Base-by-base conservation (phyloP, 495 filamentous ascomycete genomes). In the Hypoxylon lienhwacheense region DNA sequence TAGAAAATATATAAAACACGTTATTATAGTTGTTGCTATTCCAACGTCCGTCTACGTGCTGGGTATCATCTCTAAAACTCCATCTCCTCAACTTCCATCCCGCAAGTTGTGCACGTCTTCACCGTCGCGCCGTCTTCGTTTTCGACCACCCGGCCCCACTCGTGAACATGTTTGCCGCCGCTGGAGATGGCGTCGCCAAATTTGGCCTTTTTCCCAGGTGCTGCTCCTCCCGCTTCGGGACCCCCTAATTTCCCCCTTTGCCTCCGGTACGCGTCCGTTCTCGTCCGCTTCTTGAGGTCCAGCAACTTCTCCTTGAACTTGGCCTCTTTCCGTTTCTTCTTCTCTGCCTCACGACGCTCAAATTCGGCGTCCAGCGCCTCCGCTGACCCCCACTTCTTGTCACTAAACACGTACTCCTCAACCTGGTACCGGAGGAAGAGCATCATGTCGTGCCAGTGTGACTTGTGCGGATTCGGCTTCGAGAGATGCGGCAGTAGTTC, bases 391-490 rank as follows among this genome's bases (percentile, higher is more conserved):
- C 93, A 97, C 66, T 87, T 89, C 6, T 77, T 66, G 0, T 78
- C 83, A 5, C 59, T 28, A 61, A 96, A 87, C 1, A 90, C 93
- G 64, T 95, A 96, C 37, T 88, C 88, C 61, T 98, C 93, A 1
- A 98, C 86, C 64, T 98, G 95, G 51, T 84, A 97, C 0, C 95
- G 85, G 6, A 98, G 76, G 66, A 88, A 98, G 0, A 98, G 82
- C 88, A 93, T 93, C 93, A 98, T 97, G 73, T 93, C 89, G 63
- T 96, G 91, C 89, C 90, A 98, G 25, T 91, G 90, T 0, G 85
- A 82, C 65, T 96, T 96, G 67, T 97, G 92, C 14, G 93, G 93
- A 64, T 98, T 98, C 4, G 95, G 93, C 19, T 83, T 84, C 53
- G 88, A 87, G 0, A 98, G 72, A 67, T 90, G 90, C 1, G 93